Base-by-base conservation (phyloP, 2,329 filamentous ascomycete species). In the Hypoxylon sp. region DNA sequence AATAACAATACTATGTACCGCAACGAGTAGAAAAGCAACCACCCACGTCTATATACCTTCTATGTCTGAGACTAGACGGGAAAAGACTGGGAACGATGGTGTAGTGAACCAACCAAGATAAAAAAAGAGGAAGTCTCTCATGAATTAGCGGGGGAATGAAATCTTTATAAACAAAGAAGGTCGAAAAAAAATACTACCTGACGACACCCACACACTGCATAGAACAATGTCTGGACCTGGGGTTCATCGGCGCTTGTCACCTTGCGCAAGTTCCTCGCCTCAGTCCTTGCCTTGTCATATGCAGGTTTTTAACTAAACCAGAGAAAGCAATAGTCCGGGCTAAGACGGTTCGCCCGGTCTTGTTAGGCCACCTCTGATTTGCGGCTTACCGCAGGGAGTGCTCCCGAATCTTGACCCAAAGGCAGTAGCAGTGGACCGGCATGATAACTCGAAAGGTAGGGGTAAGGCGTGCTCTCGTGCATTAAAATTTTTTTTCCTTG, bases 161-260 rank as follows among this genome's bases (percentile, higher is more conserved):
- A 54, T 46, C 42, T 44, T 72, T 72, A 72, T 69, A 62, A 70
- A 71, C 53, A 71, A 66, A 62, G 55, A 59, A 46, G 48, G 47
- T 52, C 29, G n/a, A 54, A 39, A 37, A 64, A 69, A 37, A 64
- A 69, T 67, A 29, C 59, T 61, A 71, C 71, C 35, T 60, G 60
- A 69, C 66, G 52, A 71, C 68, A 72, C 68, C 70, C 61, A 71
- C 60, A 64, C 24, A 66, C 62, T 26, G 58, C 44, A 66, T 59
- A 51, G 63, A 64, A 66, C 39, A 44, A 69, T 59, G 66, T 48
- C 59, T 67, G 39, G 66, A 55, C 65, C 39, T 63, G 51, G 59
- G 39, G 29, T 67, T 57, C 48, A 68, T 59, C 64, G 65, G 53
- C 61, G 65, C 53, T 55, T 65, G 64, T 70, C 50, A 65, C 61